Evolutionary conservation across 331 rosid genomes (phyloP).

Genomic region (Stylosanthes scabra): DNA sequence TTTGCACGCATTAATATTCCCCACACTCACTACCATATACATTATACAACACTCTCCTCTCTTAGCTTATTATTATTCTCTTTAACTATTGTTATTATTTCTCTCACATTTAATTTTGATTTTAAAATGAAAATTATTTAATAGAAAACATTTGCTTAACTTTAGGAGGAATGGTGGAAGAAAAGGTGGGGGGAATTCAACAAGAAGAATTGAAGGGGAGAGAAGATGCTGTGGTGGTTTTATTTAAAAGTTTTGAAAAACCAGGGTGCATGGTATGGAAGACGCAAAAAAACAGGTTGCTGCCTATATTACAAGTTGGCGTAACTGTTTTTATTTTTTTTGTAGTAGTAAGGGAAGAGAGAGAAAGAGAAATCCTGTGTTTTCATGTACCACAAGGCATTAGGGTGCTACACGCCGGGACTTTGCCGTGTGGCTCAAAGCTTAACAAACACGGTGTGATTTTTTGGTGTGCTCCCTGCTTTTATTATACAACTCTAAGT

Average conservation of each 20-base stretch:
- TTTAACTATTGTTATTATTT: slow-evolving; percentile 24
- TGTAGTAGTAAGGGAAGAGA: not conserved
- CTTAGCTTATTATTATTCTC: no score
- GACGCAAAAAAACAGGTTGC: slow-evolving; percentile 13
- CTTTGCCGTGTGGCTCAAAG: not conserved
- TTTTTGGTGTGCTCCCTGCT: no score
- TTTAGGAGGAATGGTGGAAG: slow-evolving; percentile 20
- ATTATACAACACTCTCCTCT: not conserved
- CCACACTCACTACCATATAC: slow-evolving; percentile 30
- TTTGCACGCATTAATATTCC: slow-evolving; percentile 38
- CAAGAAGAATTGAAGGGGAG: no score
- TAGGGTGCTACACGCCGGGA: not conserved
- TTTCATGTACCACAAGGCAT: not conserved
- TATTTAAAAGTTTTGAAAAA: not conserved
- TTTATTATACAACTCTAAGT: no score
- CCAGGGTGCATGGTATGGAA: slow-evolving; percentile 28
- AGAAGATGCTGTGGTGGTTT: slow-evolving; percentile 25
- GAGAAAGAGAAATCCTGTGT: no score
- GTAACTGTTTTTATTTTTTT: slow-evolving; percentile 6
- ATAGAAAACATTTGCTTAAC: not conserved
- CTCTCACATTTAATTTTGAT: not conserved
- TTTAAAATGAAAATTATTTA: not conserved
- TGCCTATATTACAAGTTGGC: slow-evolving; percentile 8
- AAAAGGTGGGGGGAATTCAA: not conserved
- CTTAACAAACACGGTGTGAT: not conserved